phyloP scores from a whole-genome alignment of 2,329 filamentous ascomycete genomes.

The Penicillium sp. region DNA sequence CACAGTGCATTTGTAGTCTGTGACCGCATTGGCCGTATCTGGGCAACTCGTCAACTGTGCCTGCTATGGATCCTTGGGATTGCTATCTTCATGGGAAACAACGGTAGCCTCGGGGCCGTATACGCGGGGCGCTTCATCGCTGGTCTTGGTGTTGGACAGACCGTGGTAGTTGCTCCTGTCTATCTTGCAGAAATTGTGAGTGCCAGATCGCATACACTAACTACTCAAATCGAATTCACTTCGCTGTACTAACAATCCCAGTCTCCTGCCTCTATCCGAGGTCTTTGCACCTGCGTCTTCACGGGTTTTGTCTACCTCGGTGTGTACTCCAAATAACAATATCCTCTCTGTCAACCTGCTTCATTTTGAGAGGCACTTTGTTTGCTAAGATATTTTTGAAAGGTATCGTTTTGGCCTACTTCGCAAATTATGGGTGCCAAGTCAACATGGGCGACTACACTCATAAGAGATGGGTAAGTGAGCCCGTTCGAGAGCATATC shows the following conservation, averaged over 20 bases:
- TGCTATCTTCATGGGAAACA: conserved; percentile 45
- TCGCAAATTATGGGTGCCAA: conserved; percentile 65
- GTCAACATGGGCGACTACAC: conserved; percentile 50
- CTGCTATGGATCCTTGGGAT: conserved; percentile 43
- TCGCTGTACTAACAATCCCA: conserved; percentile 1
- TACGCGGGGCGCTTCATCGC: conserved; percentile 47
- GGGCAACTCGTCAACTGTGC: conserved; percentile 43
- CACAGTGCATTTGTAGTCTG: conserved; percentile 50
- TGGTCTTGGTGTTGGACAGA: conserved; percentile 45
- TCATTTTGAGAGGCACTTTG: background rate
- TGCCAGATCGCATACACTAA: background rate
- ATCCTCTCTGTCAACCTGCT: background rate
- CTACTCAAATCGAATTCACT: background rate
- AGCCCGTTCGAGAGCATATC: conserved; percentile 9
- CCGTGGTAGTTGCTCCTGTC: conserved; percentile 55
- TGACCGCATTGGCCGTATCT: conserved; percentile 46
- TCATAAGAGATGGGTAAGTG: conserved; percentile 50
- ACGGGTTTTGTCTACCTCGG: conserved; percentile 65
- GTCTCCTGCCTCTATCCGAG: conserved; percentile 64
- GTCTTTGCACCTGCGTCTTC: conserved; percentile 71
- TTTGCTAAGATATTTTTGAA: background rate
- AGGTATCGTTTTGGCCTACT: conserved; percentile 77
- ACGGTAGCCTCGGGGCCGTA: conserved; percentile 39
- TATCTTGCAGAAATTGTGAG: conserved; percentile 68
- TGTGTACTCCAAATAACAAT: background rate